Conservation (phyloP, 768 basidiomycete species). For the Tremella mesenterica region DNA sequence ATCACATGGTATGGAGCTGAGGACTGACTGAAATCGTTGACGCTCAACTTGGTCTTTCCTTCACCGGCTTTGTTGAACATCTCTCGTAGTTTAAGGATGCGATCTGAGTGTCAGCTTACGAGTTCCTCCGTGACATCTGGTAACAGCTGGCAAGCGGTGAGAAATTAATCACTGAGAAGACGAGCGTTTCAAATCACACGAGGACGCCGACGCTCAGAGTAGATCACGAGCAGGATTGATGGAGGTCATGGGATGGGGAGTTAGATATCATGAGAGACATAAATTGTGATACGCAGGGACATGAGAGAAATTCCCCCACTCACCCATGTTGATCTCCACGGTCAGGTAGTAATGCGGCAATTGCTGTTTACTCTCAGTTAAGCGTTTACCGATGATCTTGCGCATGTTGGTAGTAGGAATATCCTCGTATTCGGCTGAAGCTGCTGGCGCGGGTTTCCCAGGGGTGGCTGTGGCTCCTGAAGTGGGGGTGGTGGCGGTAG, state of each 20-base stretch:
- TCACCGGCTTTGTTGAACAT: slow-evolving; percentile 78
- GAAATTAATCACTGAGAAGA: too few relatives aligned
- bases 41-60: slow-evolving; percentile 65
- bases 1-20: background rate
- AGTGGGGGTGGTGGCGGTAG: slow-evolving; percentile 49
- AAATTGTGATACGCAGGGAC: too few relatives aligned
- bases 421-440: slow-evolving; percentile 65
- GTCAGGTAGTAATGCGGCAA: slow-evolving; percentile 97
- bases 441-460: slow-evolving; percentile 46
- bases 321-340: slow-evolving; percentile 91
- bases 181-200: too few relatives aligned
- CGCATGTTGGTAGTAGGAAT: slow-evolving; percentile 90
- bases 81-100: slow-evolving; percentile 77
- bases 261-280: too few relatives aligned
- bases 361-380: slow-evolving; percentile 86
- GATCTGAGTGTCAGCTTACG: slow-evolving; percentile 28
- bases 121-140: background rate
- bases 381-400: slow-evolving; percentile 77
- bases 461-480: slow-evolving; percentile 52
- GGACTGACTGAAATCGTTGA: slow-evolving; percentile 75
- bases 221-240: too few relatives aligned
- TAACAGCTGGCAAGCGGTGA: too few relatives aligned
- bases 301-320: too few relatives aligned
- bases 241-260: too few relatives aligned
- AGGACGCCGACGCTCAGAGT: too few relatives aligned